Base-by-base conservation (phyloP, 768 basidiomycete genomes). In the Arthromyces matolae region DNA sequence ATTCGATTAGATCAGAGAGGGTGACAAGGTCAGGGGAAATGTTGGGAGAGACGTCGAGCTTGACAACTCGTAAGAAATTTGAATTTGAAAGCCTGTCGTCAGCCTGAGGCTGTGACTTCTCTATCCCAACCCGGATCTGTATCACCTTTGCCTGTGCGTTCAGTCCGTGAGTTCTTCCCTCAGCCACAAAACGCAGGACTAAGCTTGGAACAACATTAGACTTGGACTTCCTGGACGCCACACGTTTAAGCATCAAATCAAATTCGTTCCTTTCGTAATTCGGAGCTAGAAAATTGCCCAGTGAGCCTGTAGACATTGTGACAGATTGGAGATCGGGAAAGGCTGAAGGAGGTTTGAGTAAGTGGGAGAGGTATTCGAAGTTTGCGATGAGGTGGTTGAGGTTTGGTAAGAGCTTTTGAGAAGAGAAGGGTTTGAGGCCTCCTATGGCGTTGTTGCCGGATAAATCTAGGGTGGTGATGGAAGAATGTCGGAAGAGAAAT, bases 401-500 rank as follows among this genome's bases (percentile, higher is more conserved):
- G 32, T 42, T 45, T 14, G 54, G 54, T 10, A 51, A 50, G 10
- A 55, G 39, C 6, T 45, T 25, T 28, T 46, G 33, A 5, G 50
- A 51, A 5, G 46, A 49, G 19, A 27, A 36, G 8, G 38, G 37
- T 8, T 43, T 33, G 18, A 51, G 47, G 31, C 18, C 9, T 7
- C 54, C 54, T n/a, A 55, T 51, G 42, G 50, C 46, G 20, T 5
- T 24, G 6, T 36, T 43, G 20, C 33, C 8, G 32, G 60, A 25
- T 0, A 62, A 41, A 47, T 56, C 57, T 10, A 62, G 47, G 1
- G 24, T 45, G 5, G 56, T 53, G n/a, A 62, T 55, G 4, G 53
- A 50, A 6, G 50, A 35, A 31, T 62, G 59, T 34, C 59, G 54
- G 13, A 46, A 25, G 14, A 62, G 37, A 27, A 62, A 60, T 4